Conservation (phyloP, 202 grass and related monocot genomes). For the Musa balbisiana region DNA sequence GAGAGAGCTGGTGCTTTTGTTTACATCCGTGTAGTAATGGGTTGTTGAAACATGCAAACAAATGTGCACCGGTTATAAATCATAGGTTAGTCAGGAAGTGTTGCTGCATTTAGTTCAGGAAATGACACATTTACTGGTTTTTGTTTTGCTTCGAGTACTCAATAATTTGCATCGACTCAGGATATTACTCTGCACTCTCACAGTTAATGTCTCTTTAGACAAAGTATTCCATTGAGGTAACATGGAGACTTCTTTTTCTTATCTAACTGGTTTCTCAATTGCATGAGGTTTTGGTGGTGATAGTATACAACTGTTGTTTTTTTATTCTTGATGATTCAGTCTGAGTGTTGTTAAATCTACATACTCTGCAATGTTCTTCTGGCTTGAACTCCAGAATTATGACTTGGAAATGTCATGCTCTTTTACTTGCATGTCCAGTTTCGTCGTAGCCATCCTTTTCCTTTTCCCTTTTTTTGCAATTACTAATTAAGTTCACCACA, state of each 20-base stretch:
- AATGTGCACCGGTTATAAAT: not conserved
- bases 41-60: slow-evolving; percentile 43
- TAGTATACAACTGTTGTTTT: not conserved
- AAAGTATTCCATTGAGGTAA: not conserved
- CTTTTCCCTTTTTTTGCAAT: too few relatives aligned
- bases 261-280: not conserved
- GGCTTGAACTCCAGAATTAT: too few relatives aligned
- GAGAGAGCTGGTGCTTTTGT: slow-evolving; percentile 61
- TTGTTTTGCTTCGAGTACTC: not conserved
- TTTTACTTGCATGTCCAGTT: too few relatives aligned
- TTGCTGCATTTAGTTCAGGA: not conserved
- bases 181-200: slow-evolving; percentile 4
- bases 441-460: too few relatives aligned
- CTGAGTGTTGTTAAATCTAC: too few relatives aligned
- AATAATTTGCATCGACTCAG: not conserved
- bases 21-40: slow-evolving; percentile 86
- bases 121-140: not conserved
- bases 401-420: too few relatives aligned
- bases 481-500: too few relatives aligned
- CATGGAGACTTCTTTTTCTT: slow-evolving; percentile 5
- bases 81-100: not conserved
- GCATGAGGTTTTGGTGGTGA: not conserved
- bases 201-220: not conserved
- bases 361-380: too few relatives aligned
- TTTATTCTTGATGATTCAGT: not conserved